Conservation (phyloP, 2,329 filamentous ascomycete genomes). For the Trichoderma afroharzianum region DNA sequence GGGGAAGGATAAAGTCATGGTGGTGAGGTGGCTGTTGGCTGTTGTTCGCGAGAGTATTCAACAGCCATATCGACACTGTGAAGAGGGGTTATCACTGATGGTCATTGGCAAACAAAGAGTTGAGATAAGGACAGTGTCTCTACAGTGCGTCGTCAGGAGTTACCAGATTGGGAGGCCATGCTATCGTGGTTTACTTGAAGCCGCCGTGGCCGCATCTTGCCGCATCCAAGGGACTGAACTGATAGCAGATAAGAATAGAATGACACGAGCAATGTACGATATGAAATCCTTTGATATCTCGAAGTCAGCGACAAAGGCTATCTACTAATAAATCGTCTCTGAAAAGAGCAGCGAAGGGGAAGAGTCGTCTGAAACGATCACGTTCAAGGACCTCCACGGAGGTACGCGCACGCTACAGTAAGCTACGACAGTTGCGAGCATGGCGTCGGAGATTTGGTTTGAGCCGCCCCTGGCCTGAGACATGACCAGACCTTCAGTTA, state of each 20-base stretch:
- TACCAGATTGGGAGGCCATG: not conserved
- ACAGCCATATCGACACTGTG: not conserved
- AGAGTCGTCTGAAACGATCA: not conserved
- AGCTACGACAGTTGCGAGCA: not conserved
- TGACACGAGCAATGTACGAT: not conserved
- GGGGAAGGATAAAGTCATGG: constrained; percentile 7
- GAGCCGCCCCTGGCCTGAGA: constrained; percentile 2
- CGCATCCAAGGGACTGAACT: not conserved
- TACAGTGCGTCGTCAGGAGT: not conserved
- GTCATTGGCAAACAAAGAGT: accelerated
- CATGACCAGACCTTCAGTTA: not conserved
- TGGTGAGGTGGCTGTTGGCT: constrained; percentile 3
- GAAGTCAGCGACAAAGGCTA: not conserved
- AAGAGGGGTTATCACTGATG: not conserved
- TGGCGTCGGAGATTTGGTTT: constrained; percentile 14
- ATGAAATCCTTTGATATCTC: not conserved
- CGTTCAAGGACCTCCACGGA: not conserved
- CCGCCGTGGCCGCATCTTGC: constrained; percentile 8
- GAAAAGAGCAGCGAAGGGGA: not conserved
- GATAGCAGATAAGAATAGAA: constrained; percentile 10
- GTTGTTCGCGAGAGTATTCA: not conserved
- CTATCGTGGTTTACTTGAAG: not conserved
- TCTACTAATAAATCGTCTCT: not conserved
- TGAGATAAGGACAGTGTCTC: not conserved
- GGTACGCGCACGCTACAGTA: not conserved